A percentile compares a stretch with the other conserved stretches of the same genome.
These are phyloP conservation scores for Zizania latifolia DNA, from an alignment of 176 grass and related monocot genomes.

Conservation along the genomic window DNA sequence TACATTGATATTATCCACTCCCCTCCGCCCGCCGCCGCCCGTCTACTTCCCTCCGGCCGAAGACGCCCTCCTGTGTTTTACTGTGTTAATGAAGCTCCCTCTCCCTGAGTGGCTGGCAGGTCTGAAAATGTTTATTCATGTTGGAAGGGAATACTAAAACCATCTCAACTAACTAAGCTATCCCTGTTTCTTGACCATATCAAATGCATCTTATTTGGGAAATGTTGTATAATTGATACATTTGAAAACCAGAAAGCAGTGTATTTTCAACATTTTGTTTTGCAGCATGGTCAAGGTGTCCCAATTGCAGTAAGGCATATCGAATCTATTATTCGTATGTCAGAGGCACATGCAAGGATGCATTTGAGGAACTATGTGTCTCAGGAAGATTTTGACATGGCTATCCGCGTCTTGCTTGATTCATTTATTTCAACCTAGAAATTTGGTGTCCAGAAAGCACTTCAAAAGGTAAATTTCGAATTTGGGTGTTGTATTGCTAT, in stretches of 20 bases:
- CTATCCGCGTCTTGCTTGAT: conserved; percentile 92
- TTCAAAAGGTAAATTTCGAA: conserved; percentile 76
- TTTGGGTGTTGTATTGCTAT: neutral
- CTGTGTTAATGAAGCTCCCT: too few relatives aligned
- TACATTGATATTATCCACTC: too few relatives aligned
- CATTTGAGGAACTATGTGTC: conserved; percentile 84
- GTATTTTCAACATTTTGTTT: conserved; percentile 26
- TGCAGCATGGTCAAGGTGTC: conserved; percentile 90
- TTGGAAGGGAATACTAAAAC: too few relatives aligned
- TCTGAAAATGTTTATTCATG: too few relatives aligned
- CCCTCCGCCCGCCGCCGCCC: too few relatives aligned
- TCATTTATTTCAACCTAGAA: conserved; percentile 96
- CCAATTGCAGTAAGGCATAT: conserved; percentile 98
- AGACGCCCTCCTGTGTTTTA: too few relatives aligned
- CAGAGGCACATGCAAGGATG: conserved; percentile 93
- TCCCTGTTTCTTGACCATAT: neutral
- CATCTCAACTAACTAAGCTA: too few relatives aligned
- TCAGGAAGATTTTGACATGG: conserved; percentile 98
- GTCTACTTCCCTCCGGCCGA: too few relatives aligned
- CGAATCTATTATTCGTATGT: conserved; percentile 94
- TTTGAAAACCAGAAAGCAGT: conserved; percentile 10
- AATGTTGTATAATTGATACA: conserved; percentile 5
- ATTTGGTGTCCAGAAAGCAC: conserved; percentile 92
- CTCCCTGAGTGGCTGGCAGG: too few relatives aligned
- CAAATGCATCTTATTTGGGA: neutral